These are phyloP conservation scores for Ailanthus altissimus DNA, from an alignment of 345 rosid genomes.

Conservation along the genomic window DNA sequence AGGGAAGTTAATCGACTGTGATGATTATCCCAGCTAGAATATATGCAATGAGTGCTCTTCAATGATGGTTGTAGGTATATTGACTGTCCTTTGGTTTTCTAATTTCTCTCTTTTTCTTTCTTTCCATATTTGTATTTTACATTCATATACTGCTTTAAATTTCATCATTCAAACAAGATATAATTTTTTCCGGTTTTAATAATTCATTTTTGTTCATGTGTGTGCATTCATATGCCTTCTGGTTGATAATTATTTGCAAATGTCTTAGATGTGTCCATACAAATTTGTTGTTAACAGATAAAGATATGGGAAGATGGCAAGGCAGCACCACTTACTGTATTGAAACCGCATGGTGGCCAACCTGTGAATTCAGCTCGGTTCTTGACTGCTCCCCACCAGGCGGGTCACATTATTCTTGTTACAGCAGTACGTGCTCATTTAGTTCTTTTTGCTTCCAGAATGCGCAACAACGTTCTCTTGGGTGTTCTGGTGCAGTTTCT, in stretches of 20 bases:
- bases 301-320: conserved; percentile 94
- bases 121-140: neutral
- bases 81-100: neutral
- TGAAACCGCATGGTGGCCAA: conserved; percentile 84
- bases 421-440: conserved; percentile 62
- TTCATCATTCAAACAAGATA: neutral
- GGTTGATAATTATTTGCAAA: neutral
- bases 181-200: neutral
- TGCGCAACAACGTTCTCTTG: conserved; percentile 5
- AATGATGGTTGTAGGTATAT: neutral
- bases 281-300: conserved; percentile 48
- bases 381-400: conserved; percentile 65
- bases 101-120: neutral
- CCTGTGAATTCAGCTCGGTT: conserved; percentile 76
- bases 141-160: neutral
- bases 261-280: neutral
- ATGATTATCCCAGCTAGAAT: neutral
- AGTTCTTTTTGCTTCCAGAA: conserved; percentile 9
- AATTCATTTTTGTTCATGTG: neutral
- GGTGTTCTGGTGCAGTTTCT: conserved; percentile 12
- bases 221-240: neutral
- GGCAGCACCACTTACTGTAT: conserved; percentile 57
- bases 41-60: neutral
- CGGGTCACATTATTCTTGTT: conserved; percentile 80
- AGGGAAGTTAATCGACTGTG: neutral